Evolutionary conservation across 1,139 yeast genomes (phyloP), one percentile per base, ranked within the genome.

Genomic region (Hyphopichia pseudoburtonii): DNA sequence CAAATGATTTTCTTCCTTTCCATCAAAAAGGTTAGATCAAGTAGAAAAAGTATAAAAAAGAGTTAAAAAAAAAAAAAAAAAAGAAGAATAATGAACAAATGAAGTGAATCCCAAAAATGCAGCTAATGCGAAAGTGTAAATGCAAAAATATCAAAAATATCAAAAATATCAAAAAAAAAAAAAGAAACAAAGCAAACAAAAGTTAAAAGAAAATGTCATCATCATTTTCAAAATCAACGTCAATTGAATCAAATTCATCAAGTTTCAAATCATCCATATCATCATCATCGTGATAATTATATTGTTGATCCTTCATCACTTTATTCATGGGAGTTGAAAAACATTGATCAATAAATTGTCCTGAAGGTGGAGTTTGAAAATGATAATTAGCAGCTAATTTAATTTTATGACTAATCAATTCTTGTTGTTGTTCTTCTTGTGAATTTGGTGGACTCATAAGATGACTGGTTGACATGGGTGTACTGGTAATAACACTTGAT

Each of bases 251-350:
- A n/a, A n/a, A n/a, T 21, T 21, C 29, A 4, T 15, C 19, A 10
- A 27, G 7, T 8, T 27, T 27, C 9, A 27, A n/a, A 27, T 27
- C 29, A 27, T 27, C 29, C 7, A 27, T 27, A 15, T 26, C 28
- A 5, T 9, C 12, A 26, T 5, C 16, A 5, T 10, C 7, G 7
- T 24, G 27, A n/a, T 10, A 21, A 21, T 21, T 7, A 21, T 21
- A 10, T 7, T 21, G 23, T 21, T 21, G 9, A 7, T 21, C 23
- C 10, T 21, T 21, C 7, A 10, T 10, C 10, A 21, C 7, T 21
- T 10, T 21, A 10, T 21, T 21, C 7, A 10, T n/a, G 11, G 27
- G 27, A 24, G 27, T 24, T 7, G 23, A 21, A 21, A 21, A 21
- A 21, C 23, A 10, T 21, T 21, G 7, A 15, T 25, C 28, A 10